Percentiles rank a stretch among this genome's conserved stretches.
phyloP scores from a whole-genome alignment of 257 asterid genomes.

The Solanum paucissectum region DNA sequence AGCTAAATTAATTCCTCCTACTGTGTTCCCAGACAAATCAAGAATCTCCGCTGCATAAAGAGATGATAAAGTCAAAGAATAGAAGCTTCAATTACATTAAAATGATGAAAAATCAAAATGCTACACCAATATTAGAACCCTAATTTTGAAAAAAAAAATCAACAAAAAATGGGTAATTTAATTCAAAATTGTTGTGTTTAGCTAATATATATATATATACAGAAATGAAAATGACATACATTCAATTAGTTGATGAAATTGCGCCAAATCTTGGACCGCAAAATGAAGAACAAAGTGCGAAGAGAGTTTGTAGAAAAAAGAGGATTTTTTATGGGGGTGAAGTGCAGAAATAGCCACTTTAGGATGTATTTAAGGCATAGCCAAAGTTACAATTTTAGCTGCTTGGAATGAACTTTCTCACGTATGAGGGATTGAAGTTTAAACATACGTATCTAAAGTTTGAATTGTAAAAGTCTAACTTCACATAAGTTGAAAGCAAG shows the following conservation, averaged over 20 bases:
- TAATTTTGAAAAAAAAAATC: background rate
- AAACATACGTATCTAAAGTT: background rate
- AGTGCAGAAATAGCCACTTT: background rate
- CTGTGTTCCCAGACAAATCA: background rate
- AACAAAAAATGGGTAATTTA: background rate
- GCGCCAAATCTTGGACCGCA: background rate
- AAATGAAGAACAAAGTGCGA: background rate
- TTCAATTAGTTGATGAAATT: background rate
- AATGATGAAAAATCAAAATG: background rate
- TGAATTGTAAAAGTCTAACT: background rate
- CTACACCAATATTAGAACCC: background rate
- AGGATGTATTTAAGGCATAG: background rate
- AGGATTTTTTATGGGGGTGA: background rate
- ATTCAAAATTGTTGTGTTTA: background rate
- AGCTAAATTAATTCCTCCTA: background rate
- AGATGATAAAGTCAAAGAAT: background rate
- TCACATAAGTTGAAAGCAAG: background rate
- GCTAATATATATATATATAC: background rate
- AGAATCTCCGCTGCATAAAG: background rate
- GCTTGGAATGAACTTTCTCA: background rate
- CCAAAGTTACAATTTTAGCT: background rate
- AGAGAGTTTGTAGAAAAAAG: background rate
- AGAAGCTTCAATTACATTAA: background rate
- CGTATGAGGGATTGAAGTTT: background rate
- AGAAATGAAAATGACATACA: background rate